phyloP scores from a whole-genome alignment of 345 rosid species.

The Bruguiera gymnorhiza region DNA sequence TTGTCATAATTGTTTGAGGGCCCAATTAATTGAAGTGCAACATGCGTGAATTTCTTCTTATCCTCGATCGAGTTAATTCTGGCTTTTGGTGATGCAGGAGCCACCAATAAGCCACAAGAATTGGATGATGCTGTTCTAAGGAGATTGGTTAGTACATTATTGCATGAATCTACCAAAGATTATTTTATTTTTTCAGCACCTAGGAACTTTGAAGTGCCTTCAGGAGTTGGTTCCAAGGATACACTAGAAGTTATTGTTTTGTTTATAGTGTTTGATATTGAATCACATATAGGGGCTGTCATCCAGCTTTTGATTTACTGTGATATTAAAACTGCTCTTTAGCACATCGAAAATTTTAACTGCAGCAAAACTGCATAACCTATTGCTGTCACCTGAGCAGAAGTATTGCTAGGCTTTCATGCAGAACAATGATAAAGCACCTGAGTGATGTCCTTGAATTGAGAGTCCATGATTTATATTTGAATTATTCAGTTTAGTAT shows the following conservation, averaged over 20 bases:
- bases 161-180: constrained; percentile 1
- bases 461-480: too few relatives aligned
- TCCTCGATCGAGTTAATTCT: constrained; percentile 7
- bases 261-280: background rate
- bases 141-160: constrained; percentile 65
- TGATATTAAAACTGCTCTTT: too few relatives aligned
- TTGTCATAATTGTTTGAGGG: background rate
- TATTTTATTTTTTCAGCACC: background rate
- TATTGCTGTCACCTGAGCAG: too few relatives aligned
- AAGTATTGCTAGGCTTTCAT: too few relatives aligned
- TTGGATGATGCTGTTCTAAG: constrained; percentile 94
- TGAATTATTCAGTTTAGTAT: too few relatives aligned
- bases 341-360: too few relatives aligned
- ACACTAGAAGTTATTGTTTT: background rate
- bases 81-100: constrained; percentile 52
- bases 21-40: background rate
- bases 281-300: background rate
- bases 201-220: background rate
- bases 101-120: constrained; percentile 97
- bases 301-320: background rate
- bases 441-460: too few relatives aligned
- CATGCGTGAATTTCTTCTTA: background rate
- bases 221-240: background rate
- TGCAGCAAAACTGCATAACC: too few relatives aligned
- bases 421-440: too few relatives aligned